A percentile compares a stretch with the other conserved stretches of the same genome.
Conservation (phyloP, 208 protist species). For the Trypanosoma congolense region DNA sequence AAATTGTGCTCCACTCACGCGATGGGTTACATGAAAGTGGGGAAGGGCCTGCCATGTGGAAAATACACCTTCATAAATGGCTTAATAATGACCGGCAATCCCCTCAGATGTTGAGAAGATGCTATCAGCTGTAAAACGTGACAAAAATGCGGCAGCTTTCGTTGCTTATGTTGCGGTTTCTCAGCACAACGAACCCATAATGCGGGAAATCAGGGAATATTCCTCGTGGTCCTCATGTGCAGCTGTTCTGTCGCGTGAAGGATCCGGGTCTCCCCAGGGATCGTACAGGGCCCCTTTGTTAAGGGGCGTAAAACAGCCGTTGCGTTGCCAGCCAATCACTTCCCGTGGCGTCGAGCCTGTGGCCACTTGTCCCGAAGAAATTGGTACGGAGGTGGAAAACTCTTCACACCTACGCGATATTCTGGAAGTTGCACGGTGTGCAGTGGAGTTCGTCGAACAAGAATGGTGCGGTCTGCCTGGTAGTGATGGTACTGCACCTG, state of each 20-base stretch:
- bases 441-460: conserved; percentile 8
- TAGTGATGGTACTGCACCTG: not conserved
- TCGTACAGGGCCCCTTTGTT: not conserved
- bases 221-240: not conserved
- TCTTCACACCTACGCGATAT: not conserved
- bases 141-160: conserved; percentile 9
- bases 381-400: not conserved
- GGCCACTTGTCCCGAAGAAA: not conserved
- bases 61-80: conserved; percentile 12
- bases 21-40: not conserved
- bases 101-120: not conserved
- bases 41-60: not conserved
- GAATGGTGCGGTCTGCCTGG: not conserved
- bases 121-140: not conserved
- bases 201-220: conserved; percentile 4
- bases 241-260: conserved; percentile 3
- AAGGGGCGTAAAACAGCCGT: not conserved
- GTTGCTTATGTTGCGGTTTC: conserved; percentile 15
- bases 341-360: no score
- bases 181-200: conserved; percentile 6
- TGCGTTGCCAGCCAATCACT: no score
- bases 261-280: not conserved
- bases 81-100: conserved; percentile 1
- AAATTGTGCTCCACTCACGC: not conserved
- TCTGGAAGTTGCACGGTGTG: not conserved